Evolutionary conservation across 768 basidiomycete genomes (phyloP).

Genomic region (Serendipita sp.): DNA sequence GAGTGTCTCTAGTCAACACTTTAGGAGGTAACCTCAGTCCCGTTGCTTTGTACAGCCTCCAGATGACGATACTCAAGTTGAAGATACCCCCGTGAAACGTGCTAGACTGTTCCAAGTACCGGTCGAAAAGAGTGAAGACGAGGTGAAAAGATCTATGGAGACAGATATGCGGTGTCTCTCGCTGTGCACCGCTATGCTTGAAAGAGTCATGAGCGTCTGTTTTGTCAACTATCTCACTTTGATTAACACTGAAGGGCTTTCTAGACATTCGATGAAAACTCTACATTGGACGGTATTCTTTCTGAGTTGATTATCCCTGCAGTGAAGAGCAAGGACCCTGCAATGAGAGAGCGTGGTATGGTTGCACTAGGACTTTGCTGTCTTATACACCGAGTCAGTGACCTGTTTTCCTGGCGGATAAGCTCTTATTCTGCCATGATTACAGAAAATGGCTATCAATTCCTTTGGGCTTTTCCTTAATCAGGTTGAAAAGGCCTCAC

Average conservation of each 20-base stretch:
- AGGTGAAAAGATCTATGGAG: slow-evolving; percentile 38
- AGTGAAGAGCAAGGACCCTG: slow-evolving; percentile 73
- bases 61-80: slow-evolving; percentile 12
- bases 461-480: slow-evolving; percentile 70
- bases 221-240: background rate
- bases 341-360: slow-evolving; percentile 65
- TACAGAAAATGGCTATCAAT: slow-evolving; percentile 30
- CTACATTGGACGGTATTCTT: slow-evolving; percentile 47
- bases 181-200: slow-evolving; percentile 69
- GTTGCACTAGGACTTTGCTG: slow-evolving; percentile 70
- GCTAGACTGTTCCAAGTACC: slow-evolving; percentile 19
- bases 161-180: slow-evolving; percentile 62
- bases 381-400: slow-evolving; percentile 55
- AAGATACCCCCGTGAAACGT: slow-evolving; percentile 19
- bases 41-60: background rate
- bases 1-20: slow-evolving; percentile 11
- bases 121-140: slow-evolving; percentile 39
- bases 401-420: slow-evolving; percentile 17
- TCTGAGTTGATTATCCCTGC: slow-evolving; percentile 83
- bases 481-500: slow-evolving; percentile 51
- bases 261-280: slow-evolving; percentile 49
- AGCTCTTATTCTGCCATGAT: background rate
- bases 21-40: slow-evolving; percentile 10
- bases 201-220: slow-evolving; percentile 70
- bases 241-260: background rate